Evolutionary conservation across 208 protist species (phyloP), one percentile per base, ranked within the genome.

Genomic region (Leishmania tropica): DNA sequence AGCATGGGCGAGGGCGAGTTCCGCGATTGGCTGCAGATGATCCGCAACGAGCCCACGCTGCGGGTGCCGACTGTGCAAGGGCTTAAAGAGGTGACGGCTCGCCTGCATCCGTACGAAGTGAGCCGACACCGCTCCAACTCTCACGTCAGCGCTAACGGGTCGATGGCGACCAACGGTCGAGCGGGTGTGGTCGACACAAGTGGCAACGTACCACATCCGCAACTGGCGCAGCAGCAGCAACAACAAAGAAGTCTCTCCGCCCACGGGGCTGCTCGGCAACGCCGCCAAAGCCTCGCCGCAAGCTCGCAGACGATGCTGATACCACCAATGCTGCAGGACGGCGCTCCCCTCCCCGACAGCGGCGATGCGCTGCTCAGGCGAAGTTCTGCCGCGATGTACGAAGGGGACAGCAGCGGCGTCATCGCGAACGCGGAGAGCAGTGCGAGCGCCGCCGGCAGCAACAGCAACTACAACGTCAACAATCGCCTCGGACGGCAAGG

Each of bases 1-100:
- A 70, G 74, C 28, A 94, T 97, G 90, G 81, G 79, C 21, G 90
- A 91, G 78, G 48, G 47, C 24, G 94, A 97, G 83, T 97, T 97
- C 77, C 40, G 77, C 3, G 80, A 79, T 21, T 97, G 94, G 94
- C 65, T 96, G 64, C 58, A 78, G 54, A 64, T 89, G 75, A 89
- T 90, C 78, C 88, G 87, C 13, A 71, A 79, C 19, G 79, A 86
- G 48, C 73, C 31, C 31, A 58, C 81, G 3, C 31, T 81, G 24
- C 72, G 45, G 28, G 45, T 85, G 68, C 90, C 90, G 40, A 88
- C 89, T 35, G 79, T 79, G 48, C 58, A 74, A 62, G 77, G 91
- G 76, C 83, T 93, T 11, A 62, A 68, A 37, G 85, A 84, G 6
- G 73, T 87, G 48, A 86, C 76, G 0, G 54, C 67, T 45, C 89